phyloP scores from a whole-genome alignment of 441 rosid species.

The Breynia disticha region DNA sequence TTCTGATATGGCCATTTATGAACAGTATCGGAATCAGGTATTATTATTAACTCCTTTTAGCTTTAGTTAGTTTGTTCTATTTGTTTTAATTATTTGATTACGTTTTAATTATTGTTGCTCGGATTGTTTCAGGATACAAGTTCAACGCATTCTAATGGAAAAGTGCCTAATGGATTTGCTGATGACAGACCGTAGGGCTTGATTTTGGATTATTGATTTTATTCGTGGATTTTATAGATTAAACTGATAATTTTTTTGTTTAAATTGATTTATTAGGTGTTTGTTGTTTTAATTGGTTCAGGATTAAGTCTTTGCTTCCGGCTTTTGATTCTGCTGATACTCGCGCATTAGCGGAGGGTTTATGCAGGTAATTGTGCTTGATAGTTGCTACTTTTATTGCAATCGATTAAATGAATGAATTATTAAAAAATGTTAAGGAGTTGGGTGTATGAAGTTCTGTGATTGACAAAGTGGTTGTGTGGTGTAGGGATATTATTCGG shows the following conservation, averaged over 20 bases:
- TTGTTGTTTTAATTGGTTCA: slow-evolving; percentile 26
- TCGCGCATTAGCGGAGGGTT: slow-evolving; percentile 71
- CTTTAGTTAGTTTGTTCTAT: too few species aligned
- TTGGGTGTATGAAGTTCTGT: background rate
- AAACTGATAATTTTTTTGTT: background rate
- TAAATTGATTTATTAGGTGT: too few species aligned
- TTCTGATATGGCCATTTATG: slow-evolving; percentile 53
- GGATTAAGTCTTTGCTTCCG: slow-evolving; percentile 73
- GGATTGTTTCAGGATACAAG: slow-evolving; percentile 28
- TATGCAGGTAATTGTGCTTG: slow-evolving; percentile 47
- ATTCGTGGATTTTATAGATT: too few species aligned
- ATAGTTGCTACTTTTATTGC: background rate
- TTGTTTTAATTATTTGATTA: too few species aligned
- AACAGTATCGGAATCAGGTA: slow-evolving; percentile 53
- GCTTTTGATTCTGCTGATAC: slow-evolving; percentile 79
- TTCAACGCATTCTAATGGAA: slow-evolving; percentile 29
- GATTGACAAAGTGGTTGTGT: slow-evolving; percentile 1
- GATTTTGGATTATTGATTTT: background rate
- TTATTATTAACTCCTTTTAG: background rate
- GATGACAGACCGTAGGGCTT: slow-evolving; percentile 46
- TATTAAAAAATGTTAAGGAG: background rate
- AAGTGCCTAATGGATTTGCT: slow-evolving; percentile 25
- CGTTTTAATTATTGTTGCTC: background rate
- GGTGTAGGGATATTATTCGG: slow-evolving; percentile 72
- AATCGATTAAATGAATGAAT: too few species aligned